phyloP scores from a whole-genome alignment of 352 stramenopile genomes.

The Globisporangium viniferum region DNA sequence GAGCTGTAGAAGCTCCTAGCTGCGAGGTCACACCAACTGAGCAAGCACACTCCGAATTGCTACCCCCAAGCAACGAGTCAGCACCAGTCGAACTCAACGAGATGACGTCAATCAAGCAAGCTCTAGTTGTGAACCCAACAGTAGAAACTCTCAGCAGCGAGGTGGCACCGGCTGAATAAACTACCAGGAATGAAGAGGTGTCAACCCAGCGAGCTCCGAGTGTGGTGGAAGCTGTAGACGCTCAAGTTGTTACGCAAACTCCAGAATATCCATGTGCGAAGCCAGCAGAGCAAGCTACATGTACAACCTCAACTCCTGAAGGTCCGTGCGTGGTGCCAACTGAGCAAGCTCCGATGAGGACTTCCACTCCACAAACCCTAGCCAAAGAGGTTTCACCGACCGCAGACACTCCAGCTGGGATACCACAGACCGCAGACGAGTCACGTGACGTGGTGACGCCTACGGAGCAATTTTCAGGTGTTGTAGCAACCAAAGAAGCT shows the following conservation, averaged over 20 bases:
- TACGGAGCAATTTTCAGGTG: neutral
- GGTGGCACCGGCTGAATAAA: neutral
- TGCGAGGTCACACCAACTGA: neutral
- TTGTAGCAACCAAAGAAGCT: neutral
- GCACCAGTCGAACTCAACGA: neutral
- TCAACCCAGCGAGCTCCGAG: neutral
- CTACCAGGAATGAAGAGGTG: neutral
- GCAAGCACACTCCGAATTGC: neutral
- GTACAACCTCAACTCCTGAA: neutral
- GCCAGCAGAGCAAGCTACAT: neutral
- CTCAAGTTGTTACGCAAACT: neutral
- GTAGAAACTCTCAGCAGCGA: neutral
- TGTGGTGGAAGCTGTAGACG: too few species aligned
- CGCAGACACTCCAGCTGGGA: neutral
- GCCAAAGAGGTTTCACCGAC: neutral
- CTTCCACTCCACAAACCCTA: neutral
- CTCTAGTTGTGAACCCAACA: neutral
- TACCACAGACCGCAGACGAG: neutral
- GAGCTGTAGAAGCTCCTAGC: neutral
- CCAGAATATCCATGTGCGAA: neutral
- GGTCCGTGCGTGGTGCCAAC: neutral
- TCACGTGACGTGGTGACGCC: neutral
- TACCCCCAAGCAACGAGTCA: neutral
- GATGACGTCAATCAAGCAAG: neutral
- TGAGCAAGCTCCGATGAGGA: neutral